phyloP scores from a whole-genome alignment of 2,329 filamentous ascomycete species.

The Alternaria dauci region DNA sequence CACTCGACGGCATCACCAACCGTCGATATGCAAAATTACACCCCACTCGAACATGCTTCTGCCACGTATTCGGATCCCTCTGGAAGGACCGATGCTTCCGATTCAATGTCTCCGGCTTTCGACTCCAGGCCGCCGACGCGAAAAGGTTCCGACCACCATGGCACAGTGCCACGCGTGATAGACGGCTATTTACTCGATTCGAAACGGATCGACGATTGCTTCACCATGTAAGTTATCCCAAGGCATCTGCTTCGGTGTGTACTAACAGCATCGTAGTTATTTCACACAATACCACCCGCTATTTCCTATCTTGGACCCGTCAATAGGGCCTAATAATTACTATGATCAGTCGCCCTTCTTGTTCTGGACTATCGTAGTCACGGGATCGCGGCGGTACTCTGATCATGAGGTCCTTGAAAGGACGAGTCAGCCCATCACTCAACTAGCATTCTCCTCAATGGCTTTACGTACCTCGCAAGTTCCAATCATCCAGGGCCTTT shows the following conservation, averaged over 20 bases:
- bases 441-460: constrained; percentile 50
- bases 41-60: constrained; percentile 34
- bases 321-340: constrained; percentile 43
- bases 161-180: constrained; percentile 39
- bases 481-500: constrained; percentile 51
- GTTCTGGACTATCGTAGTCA: constrained; percentile 53
- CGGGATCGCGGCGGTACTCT: constrained; percentile 50
- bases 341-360: constrained; percentile 48
- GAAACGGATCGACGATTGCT: constrained; percentile 48
- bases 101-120: constrained; percentile 44
- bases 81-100: constrained; percentile 35
- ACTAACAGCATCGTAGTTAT: constrained; percentile 38
- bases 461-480: constrained; percentile 48
- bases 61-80: constrained; percentile 43
- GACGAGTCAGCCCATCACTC: constrained; percentile 46
- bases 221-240: constrained; percentile 37
- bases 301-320: constrained; percentile 46
- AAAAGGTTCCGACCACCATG: constrained; percentile 30
- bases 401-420: constrained; percentile 48
- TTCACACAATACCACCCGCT: constrained; percentile 47
- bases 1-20: constrained; percentile 40
- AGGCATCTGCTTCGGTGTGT: background rate
- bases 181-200: constrained; percentile 46
- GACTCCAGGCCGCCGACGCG: constrained; percentile 35
- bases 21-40: constrained; percentile 39